Conservation (phyloP, 2,329 filamentous ascomycete genomes). For the Dothistroma pini region DNA sequence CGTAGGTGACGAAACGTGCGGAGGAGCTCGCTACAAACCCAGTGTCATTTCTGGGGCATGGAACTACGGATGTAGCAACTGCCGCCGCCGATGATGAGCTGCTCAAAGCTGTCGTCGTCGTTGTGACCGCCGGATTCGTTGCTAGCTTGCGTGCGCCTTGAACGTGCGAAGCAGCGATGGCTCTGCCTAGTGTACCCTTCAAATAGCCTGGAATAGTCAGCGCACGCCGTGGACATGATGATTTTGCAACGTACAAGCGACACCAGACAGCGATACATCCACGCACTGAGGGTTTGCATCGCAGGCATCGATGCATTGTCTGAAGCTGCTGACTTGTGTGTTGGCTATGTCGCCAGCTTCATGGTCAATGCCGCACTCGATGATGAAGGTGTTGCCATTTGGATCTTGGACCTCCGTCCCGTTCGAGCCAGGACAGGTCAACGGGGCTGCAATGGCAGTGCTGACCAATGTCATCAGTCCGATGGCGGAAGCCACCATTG, state of each 20-base stretch:
- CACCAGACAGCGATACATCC: slow-evolving; percentile 24
- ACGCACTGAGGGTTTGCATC: slow-evolving; percentile 20
- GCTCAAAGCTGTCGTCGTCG: not conserved
- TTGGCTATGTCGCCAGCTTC: slow-evolving; percentile 26
- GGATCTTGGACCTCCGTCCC: slow-evolving; percentile 20
- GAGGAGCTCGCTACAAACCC: slow-evolving; percentile 18
- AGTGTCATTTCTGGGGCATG: slow-evolving; percentile 15
- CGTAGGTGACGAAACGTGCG: slow-evolving; percentile 23
- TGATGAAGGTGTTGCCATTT: slow-evolving; percentile 22
- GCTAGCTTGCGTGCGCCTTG: not conserved
- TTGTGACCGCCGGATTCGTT: not conserved
- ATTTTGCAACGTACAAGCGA: slow-evolving; percentile 12
- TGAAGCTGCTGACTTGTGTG: slow-evolving; percentile 14
- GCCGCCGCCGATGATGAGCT: not conserved
- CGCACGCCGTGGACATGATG: too few species aligned
- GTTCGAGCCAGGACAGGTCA: slow-evolving; percentile 24
- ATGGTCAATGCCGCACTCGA: slow-evolving; percentile 33
- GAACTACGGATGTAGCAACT: not conserved
- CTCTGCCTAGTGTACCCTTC: not conserved
- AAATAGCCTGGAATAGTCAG: slow-evolving; percentile 4
- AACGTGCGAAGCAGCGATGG: not conserved
- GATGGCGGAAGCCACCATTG: not conserved
- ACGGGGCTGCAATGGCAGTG: not conserved
- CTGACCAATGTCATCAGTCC: not conserved
- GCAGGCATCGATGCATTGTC: slow-evolving; percentile 24